A percentile compares a stretch with the other conserved stretches of the same genome.
These are phyloP conservation scores for Platismatia glauca DNA, from an alignment of 495 filamentous ascomycete species.

Conservation along the genomic window DNA sequence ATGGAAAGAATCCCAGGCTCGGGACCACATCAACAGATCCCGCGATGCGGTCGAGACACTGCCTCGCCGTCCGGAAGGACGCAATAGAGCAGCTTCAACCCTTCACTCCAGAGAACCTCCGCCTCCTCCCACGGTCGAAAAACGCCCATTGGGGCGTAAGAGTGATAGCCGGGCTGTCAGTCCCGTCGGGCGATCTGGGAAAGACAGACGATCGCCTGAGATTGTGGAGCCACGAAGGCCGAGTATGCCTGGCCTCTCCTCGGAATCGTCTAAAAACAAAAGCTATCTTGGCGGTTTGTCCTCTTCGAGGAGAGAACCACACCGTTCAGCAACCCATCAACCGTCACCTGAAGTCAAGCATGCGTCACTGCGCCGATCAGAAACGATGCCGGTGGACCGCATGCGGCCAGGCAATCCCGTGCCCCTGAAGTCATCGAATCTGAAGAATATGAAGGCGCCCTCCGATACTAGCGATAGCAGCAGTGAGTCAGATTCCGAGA, in stretches of 20 bases:
- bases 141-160: slow-evolving; percentile 11
- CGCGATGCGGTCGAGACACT: slow-evolving; percentile 15
- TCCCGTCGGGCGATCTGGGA: slow-evolving; percentile 17
- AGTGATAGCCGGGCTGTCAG: slow-evolving; percentile 16
- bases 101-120: slow-evolving; percentile 12
- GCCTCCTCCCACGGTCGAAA: slow-evolving; percentile 12
- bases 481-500: slow-evolving; percentile 30
- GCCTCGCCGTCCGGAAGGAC: slow-evolving; percentile 9
- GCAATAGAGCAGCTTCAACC: slow-evolving; percentile 16
- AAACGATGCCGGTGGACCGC: slow-evolving; percentile 28
- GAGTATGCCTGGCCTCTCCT: slow-evolving; percentile 14
- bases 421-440: slow-evolving; percentile 21
- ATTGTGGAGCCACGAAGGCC: slow-evolving; percentile 20
- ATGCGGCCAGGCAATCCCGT: slow-evolving; percentile 13
- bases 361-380: slow-evolving; percentile 27
- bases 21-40: slow-evolving; percentile 33
- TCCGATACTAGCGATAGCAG: slow-evolving; percentile 7
- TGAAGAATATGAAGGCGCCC: slow-evolving; percentile 24
- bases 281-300: slow-evolving; percentile 8
- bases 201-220: slow-evolving; percentile 19
- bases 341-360: slow-evolving; percentile 12
- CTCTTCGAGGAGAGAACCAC: slow-evolving; percentile 14
- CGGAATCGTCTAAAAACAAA: slow-evolving; percentile 17
- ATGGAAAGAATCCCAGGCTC: slow-evolving; percentile 23
- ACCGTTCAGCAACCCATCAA: slow-evolving; percentile 19